Percentiles rank a stretch among this genome's conserved stretches.
Evolutionary conservation across 371 early-diverging fungal species (phyloP).

Genomic region (Apophysomyces variabilis): DNA sequence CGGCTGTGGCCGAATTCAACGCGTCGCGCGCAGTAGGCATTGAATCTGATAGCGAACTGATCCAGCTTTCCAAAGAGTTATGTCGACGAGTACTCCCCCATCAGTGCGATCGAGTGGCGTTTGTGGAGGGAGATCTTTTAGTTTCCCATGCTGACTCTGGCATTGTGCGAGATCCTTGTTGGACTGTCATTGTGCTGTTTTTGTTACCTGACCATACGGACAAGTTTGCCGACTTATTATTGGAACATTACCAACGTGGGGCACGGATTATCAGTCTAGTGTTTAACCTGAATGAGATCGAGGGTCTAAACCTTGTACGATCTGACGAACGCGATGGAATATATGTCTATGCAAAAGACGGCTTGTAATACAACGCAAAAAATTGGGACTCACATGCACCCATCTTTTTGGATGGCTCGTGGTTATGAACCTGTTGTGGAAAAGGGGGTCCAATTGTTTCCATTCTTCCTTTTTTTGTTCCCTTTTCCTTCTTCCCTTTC

Average conservation of each 20-base stretch:
- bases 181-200: slow-evolving; percentile 61
- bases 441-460: slow-evolving; percentile 15
- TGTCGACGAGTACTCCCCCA: slow-evolving; percentile 35
- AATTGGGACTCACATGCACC: slow-evolving; percentile 12
- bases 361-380: slow-evolving; percentile 5
- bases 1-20: slow-evolving; percentile 53
- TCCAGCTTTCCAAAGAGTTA: slow-evolving; percentile 46
- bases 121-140: slow-evolving; percentile 55
- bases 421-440: slow-evolving; percentile 15
- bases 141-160: slow-evolving; percentile 26
- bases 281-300: slow-evolving; percentile 62
- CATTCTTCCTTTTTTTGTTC: slow-evolving; percentile 19
- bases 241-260: slow-evolving; percentile 56
- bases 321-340: slow-evolving; percentile 61
- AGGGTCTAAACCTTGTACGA: slow-evolving; percentile 41
- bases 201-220: slow-evolving; percentile 64
- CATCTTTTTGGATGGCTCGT: slow-evolving; percentile 7
- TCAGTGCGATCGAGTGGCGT: slow-evolving; percentile 31
- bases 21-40: slow-evolving; percentile 58
- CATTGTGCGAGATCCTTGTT: slow-evolving; percentile 28
- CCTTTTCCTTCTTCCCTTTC: slow-evolving; percentile 17
- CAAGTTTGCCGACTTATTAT: slow-evolving; percentile 55
- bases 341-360: slow-evolving; percentile 48
- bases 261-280: slow-evolving; percentile 61
- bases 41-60: slow-evolving; percentile 57